These are phyloP conservation scores for Kappamyces sp. DNA, from an alignment of 192 early-diverging fungal genomes.

Conservation along the genomic window DNA sequence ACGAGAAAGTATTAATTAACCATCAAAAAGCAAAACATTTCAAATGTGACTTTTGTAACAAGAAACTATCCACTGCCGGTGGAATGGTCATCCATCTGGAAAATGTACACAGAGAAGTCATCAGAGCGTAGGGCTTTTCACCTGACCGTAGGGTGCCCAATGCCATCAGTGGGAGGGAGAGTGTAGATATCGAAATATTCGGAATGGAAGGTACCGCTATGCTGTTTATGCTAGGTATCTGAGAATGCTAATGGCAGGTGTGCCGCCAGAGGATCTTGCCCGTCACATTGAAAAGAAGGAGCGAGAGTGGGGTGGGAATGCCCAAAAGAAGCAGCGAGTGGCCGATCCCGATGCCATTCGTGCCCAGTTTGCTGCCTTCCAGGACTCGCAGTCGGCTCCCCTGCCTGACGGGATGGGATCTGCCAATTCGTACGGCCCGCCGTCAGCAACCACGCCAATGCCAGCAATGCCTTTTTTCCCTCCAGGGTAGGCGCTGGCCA, in stretches of 20 bases:
- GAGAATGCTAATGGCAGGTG: slow-evolving; percentile 23
- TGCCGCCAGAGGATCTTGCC: slow-evolving; percentile 72
- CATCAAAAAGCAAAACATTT: slow-evolving; percentile 95
- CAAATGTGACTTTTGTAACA: slow-evolving; percentile 80
- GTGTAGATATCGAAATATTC: slow-evolving; percentile 87
- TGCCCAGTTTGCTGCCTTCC: slow-evolving; percentile 37
- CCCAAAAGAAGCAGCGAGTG: slow-evolving; percentile 19
- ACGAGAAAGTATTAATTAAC: slow-evolving; percentile 86
- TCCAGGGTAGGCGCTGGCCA: background rate
- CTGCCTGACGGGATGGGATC: slow-evolving; percentile 6
- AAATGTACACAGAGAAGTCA: slow-evolving; percentile 90
- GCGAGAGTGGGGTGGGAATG: slow-evolving; percentile 12
- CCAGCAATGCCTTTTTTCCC: slow-evolving; percentile 11
- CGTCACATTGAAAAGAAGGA: slow-evolving; percentile 51
- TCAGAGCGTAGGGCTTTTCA: slow-evolving; percentile 51
- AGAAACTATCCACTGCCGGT: slow-evolving; percentile 80
- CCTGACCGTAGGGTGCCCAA: slow-evolving; percentile 65
- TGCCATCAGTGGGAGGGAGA: slow-evolving; percentile 76
- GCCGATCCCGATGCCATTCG: slow-evolving; percentile 26
- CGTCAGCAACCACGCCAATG: slow-evolving; percentile 1
- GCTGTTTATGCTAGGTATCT: too few species aligned
- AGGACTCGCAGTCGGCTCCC: slow-evolving; percentile 29
- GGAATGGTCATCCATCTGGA: slow-evolving; percentile 85
- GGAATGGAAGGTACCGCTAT: slow-evolving; percentile 65
- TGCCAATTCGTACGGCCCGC: slow-evolving; percentile 7